phyloP scores from a whole-genome alignment of 495 filamentous ascomycete genomes.

The Lasiosphaeriaceae sp. region DNA sequence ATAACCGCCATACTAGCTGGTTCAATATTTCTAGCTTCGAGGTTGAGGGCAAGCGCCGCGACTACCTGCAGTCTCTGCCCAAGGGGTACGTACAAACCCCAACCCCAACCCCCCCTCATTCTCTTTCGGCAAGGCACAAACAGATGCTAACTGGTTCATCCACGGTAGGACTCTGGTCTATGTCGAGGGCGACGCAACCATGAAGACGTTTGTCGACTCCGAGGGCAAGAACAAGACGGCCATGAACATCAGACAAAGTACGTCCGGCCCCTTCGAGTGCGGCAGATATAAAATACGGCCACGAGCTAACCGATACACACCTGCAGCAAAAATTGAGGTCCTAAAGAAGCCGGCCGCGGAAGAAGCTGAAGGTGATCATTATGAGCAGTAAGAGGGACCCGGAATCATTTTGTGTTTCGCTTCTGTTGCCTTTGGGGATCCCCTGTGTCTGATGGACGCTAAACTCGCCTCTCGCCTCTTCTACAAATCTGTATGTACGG shows the following conservation, averaged over 20 bases:
- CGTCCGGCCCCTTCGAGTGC: constrained; percentile 28
- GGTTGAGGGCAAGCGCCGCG: constrained; percentile 55
- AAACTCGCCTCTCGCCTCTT: too few species aligned
- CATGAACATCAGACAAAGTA: constrained; percentile 72
- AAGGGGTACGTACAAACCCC: constrained; percentile 66
- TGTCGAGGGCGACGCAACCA: constrained; percentile 68
- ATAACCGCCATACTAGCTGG: constrained; percentile 70
- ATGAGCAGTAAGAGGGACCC: too few species aligned
- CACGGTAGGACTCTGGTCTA: constrained; percentile 58
- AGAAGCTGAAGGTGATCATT: too few species aligned
- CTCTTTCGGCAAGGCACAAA: neutral
- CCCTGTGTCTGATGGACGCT: too few species aligned
- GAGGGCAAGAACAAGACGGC: constrained; percentile 56
- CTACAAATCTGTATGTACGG: too few species aligned
- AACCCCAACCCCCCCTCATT: too few species aligned
- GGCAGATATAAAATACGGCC: neutral
- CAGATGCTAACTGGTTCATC: neutral
- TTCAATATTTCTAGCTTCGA: constrained; percentile 67
- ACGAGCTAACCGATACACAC: constrained; percentile 6
- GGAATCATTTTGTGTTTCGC: too few species aligned
- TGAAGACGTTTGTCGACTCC: constrained; percentile 55
- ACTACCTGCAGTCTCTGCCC: constrained; percentile 59
- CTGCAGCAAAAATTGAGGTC: neutral
- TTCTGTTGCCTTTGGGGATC: too few species aligned
- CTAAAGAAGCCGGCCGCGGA: too few species aligned